Percentiles rank a stretch among this genome's conserved stretches.
phyloP scores from a whole-genome alignment of 179 eudicot species.

The Vitellaria paradoxa region DNA sequence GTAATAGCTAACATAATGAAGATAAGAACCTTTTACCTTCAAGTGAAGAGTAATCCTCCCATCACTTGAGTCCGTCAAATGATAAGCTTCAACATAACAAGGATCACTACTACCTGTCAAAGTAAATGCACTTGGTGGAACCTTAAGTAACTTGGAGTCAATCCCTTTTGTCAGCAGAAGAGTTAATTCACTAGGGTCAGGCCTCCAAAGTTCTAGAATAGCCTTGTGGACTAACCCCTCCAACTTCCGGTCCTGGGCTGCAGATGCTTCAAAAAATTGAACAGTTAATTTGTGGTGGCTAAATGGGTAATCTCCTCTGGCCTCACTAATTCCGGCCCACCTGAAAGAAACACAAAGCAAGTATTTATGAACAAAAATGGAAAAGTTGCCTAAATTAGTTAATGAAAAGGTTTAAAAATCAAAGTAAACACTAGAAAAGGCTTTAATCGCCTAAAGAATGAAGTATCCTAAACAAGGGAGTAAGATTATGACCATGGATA shows the following conservation, averaged over 20 bases:
- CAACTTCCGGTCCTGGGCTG: conserved; percentile 94
- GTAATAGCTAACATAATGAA: background rate
- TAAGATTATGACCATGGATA: background rate
- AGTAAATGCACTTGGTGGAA: conserved; percentile 79
- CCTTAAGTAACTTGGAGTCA: conserved; percentile 67
- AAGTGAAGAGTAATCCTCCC: conserved; percentile 92
- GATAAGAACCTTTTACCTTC: conserved; percentile 52
- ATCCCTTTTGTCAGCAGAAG: conserved; percentile 69
- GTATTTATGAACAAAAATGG: background rate
- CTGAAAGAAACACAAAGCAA: conserved; percentile 34
- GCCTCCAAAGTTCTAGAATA: conserved; percentile 94
- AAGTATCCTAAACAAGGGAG: background rate
- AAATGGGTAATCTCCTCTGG: conserved; percentile 96
- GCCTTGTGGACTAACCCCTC: conserved; percentile 98
- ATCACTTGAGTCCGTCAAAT: conserved; percentile 92
- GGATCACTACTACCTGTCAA: conserved; percentile 98
- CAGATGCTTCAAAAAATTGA: conserved; percentile 92
- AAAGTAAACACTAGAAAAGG: conserved; percentile 1
- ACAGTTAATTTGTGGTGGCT: conserved; percentile 97
- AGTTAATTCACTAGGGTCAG: conserved; percentile 87
- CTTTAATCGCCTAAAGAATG: background rate
- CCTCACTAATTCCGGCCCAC: conserved; percentile 94
- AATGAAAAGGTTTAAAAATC: background rate
- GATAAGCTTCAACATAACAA: conserved; percentile 96
- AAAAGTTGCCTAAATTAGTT: background rate